Conservation (phyloP, 2,329 filamentous ascomycete genomes). For the Aureobasidium vineae region DNA sequence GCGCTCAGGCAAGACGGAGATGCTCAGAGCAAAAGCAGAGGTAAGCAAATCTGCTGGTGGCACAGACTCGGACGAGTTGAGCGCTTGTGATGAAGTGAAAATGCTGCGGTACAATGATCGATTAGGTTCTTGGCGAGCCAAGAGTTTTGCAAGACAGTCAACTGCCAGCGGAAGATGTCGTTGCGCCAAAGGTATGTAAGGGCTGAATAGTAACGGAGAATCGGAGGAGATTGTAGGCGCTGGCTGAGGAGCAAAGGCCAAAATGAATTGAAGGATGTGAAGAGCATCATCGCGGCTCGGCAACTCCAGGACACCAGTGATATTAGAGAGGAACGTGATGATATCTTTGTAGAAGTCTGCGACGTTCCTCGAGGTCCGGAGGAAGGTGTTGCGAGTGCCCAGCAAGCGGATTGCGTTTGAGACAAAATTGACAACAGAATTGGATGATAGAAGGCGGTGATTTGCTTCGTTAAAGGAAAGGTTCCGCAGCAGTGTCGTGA, state of each 20-base stretch:
- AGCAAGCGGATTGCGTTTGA: conserved; percentile 81
- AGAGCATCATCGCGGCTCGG: conserved; percentile 83
- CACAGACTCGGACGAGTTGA: conserved; percentile 28
- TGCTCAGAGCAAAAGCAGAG: conserved; percentile 79
- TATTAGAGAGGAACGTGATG: conserved; percentile 82
- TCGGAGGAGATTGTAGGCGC: conserved; percentile 53
- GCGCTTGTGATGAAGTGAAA: conserved; percentile 61
- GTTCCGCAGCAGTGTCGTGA: conserved; percentile 90
- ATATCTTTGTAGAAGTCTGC: conserved; percentile 98
- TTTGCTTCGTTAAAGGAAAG: conserved; percentile 84
- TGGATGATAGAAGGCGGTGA: conserved; percentile 69
- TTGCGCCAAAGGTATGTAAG: conserved; percentile 64
- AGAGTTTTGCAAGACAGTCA: conserved; percentile 84
- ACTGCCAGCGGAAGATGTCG: conserved; percentile 86
- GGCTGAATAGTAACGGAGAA: conserved; percentile 33
- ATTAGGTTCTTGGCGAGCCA: conserved; percentile 93
- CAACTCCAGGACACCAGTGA: conserved; percentile 74
- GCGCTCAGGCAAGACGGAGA: conserved; percentile 77
- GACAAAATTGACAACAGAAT: conserved; percentile 76
- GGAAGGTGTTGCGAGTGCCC: conserved; percentile 82
- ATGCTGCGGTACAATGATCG: conserved; percentile 78
- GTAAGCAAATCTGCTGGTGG: conserved; percentile 75
- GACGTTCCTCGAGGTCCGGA: conserved; percentile 78
- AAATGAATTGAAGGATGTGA: conserved; percentile 80
- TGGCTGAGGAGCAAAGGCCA: conserved; percentile 84